Evolutionary conservation across 2,329 filamentous ascomycete genomes (phyloP).

Genomic region (Cladobotryum mycophilum): DNA sequence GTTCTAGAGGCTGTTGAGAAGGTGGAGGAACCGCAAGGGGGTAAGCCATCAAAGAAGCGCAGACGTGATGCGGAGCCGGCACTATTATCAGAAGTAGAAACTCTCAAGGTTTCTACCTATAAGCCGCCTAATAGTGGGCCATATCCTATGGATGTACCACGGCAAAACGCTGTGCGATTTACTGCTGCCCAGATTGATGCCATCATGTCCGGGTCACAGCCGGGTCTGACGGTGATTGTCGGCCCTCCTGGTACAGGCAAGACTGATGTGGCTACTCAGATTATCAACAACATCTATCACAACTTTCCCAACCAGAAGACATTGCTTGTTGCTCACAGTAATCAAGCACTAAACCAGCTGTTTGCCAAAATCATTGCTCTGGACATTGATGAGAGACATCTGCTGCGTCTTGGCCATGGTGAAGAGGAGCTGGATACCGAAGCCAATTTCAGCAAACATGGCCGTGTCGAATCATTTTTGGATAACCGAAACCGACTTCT

Average conservation of each 20-base stretch:
- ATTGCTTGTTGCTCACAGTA: slow-evolving; percentile 89
- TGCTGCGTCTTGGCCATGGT: slow-evolving; percentile 86
- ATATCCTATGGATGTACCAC: slow-evolving; percentile 78
- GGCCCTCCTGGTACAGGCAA: slow-evolving; percentile 96
- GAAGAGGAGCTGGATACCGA: slow-evolving; percentile 90
- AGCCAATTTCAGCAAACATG: slow-evolving; percentile 85
- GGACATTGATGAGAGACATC: slow-evolving; percentile 91
- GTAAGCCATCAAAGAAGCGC: slow-evolving; percentile 75
- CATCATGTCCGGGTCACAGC: slow-evolving; percentile 88
- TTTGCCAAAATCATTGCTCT: slow-evolving; percentile 97
- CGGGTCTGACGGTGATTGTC: slow-evolving; percentile 87
- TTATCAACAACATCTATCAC: slow-evolving; percentile 98
- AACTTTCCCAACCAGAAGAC: slow-evolving; percentile 93
- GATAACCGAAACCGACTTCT: slow-evolving; percentile 77
- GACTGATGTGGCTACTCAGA: slow-evolving; percentile 97
- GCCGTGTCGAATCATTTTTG: slow-evolving; percentile 89
- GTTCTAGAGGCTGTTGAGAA: slow-evolving; percentile 64
- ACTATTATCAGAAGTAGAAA: slow-evolving; percentile 56
- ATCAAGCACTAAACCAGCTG: slow-evolving; percentile 93
- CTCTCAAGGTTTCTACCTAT: slow-evolving; percentile 81
- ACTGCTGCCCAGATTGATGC: slow-evolving; percentile 88
- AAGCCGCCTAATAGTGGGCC: slow-evolving; percentile 82
- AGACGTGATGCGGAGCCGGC: slow-evolving; percentile 68
- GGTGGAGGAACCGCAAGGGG: slow-evolving; percentile 41
- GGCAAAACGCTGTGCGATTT: slow-evolving; percentile 77